Evolutionary conservation across 768 basidiomycete genomes (phyloP).

Genomic region (Suillus cothurnatus): DNA sequence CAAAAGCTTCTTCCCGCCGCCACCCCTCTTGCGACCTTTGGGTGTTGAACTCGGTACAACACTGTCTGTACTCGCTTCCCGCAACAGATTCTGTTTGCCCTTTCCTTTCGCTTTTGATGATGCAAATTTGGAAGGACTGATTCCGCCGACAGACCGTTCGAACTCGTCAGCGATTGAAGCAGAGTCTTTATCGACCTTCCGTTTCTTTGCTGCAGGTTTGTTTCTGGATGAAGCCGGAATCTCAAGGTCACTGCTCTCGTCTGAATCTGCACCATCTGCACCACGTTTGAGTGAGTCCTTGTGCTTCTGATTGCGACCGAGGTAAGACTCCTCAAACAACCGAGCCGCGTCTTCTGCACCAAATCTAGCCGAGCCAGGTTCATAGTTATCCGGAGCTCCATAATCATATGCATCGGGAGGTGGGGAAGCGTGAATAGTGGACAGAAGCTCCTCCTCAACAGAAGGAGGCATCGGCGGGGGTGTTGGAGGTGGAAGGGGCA

Average conservation of each 20-base stretch:
- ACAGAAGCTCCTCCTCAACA: slow-evolving; percentile 37
- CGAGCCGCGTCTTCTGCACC: slow-evolving; percentile 58
- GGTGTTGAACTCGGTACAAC: slow-evolving; percentile 41
- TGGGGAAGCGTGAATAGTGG: slow-evolving; percentile 41
- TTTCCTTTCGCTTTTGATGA: slow-evolving; percentile 50
- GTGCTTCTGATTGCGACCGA: slow-evolving; percentile 45
- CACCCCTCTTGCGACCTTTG: slow-evolving; percentile 57
- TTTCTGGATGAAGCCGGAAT: slow-evolving; percentile 36
- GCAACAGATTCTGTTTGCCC: slow-evolving; percentile 47
- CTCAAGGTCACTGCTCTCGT: slow-evolving; percentile 62
- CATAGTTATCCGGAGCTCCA: slow-evolving; percentile 27
- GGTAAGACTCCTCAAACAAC: slow-evolving; percentile 57
- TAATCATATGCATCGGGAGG: slow-evolving; percentile 35
- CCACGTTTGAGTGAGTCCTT: slow-evolving; percentile 54
- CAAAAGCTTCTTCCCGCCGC: slow-evolving; percentile 57
- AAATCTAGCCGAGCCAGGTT: slow-evolving; percentile 22
- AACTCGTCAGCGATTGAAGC: slow-evolving; percentile 48
- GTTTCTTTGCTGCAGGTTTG: slow-evolving; percentile 58
- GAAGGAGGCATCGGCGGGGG: slow-evolving; percentile 35
- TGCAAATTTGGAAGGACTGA: slow-evolving; percentile 38
- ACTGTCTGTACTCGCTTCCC: slow-evolving; percentile 64
- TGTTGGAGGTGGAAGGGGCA: slow-evolving; percentile 45
- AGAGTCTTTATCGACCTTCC: slow-evolving; percentile 54
- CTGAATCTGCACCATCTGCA: slow-evolving; percentile 53
- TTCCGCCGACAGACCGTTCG: slow-evolving; percentile 44